These are phyloP conservation scores for Manihot esculenta DNA, from an alignment of 441 rosid genomes.

Conservation along the genomic window DNA sequence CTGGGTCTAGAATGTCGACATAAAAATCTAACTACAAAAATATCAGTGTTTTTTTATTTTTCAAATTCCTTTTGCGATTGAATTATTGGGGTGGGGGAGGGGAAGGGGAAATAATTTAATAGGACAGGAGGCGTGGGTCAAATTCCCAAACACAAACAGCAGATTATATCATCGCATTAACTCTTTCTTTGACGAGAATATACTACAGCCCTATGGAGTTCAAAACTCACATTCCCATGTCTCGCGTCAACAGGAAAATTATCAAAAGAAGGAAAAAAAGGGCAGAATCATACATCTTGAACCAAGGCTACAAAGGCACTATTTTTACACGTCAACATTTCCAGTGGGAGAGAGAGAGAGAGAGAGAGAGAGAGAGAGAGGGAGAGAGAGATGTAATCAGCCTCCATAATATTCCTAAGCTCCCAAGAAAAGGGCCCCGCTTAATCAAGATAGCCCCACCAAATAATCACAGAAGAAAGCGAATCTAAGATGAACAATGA, in stretches of 20 bases:
- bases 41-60: too few species aligned
- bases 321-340: conserved; percentile 35
- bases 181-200: conserved; percentile 12
- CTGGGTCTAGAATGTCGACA: too few species aligned
- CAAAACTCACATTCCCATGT: conserved; percentile 18
- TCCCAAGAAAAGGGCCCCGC: conserved; percentile 25
- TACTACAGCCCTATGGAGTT: conserved; percentile 26
- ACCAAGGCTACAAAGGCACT: conserved; percentile 27
- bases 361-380: conserved; percentile 7
- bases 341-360: conserved; percentile 12
- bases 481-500: conserved; percentile 29
- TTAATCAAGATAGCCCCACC: conserved; percentile 27
- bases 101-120: neutral
- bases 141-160: neutral
- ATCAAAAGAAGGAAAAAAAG: conserved; percentile 22
- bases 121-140: too few species aligned
- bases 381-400: conserved; percentile 14
- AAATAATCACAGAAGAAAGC: conserved; percentile 38
- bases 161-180: neutral
- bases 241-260: conserved; percentile 25
- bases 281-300: conserved; percentile 29
- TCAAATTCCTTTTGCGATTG: neutral
- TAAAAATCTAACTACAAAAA: too few species aligned
- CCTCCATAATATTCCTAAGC: conserved; percentile 22
- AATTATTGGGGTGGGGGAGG: neutral